Evolutionary conservation across 441 rosid genomes (phyloP).

Genomic region (Eruca vesicaria): DNA sequence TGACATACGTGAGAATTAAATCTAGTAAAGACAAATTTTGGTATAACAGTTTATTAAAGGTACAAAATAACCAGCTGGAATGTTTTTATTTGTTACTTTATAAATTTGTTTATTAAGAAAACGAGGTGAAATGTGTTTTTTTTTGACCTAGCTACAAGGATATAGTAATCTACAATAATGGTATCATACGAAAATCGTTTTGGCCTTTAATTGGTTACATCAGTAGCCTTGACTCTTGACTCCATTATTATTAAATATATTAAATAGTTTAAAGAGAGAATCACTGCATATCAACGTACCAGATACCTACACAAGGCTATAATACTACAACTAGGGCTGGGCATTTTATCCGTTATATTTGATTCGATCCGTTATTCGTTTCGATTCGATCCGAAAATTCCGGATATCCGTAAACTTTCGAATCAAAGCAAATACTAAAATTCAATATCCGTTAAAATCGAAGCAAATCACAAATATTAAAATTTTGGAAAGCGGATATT

Average conservation of each 20-base stretch:
- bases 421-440: too few relatives aligned
- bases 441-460: too few relatives aligned
- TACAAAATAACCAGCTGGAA: conserved; percentile 20
- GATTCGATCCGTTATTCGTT: too few relatives aligned
- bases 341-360: too few relatives aligned
- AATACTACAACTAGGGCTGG: too few relatives aligned
- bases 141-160: conserved; percentile 20
- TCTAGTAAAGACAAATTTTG: background rate
- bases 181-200: conserved; percentile 19
- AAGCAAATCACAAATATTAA: too few relatives aligned
- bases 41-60: background rate
- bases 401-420: too few relatives aligned
- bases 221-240: conserved; percentile 30
- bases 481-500: too few relatives aligned
- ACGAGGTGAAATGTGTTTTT: conserved; percentile 16
- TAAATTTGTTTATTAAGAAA: background rate
- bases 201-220: conserved; percentile 28
- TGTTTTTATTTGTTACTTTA: conserved; percentile 17
- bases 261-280: background rate
- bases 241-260: conserved; percentile 8
- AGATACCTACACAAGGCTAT: conserved; percentile 18
- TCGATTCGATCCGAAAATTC: too few relatives aligned
- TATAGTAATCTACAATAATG: conserved; percentile 9
- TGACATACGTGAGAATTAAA: conserved; percentile 1
- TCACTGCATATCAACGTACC: conserved; percentile 22